A percentile compares a stretch with the other conserved stretches of the same genome.
Conservation (phyloP, 1,284 basidiomycete genomes). For the Pseudozyma sp. region DNA sequence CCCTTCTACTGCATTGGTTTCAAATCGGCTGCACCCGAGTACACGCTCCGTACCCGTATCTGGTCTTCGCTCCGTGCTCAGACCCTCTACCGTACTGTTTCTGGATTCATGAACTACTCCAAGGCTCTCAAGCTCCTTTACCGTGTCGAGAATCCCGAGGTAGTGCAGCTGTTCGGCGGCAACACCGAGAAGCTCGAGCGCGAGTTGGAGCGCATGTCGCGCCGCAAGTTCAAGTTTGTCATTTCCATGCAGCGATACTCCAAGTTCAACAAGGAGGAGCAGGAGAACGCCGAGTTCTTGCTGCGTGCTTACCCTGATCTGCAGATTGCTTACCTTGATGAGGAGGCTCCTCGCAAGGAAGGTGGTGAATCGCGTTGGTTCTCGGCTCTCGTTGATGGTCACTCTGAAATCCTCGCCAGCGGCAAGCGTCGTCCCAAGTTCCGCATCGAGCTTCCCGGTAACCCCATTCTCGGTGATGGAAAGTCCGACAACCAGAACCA, state of each 20-base stretch:
- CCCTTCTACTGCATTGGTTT: conserved; percentile 99
- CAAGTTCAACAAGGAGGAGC: conserved; percentile 99
- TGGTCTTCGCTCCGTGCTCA: conserved; percentile 98
- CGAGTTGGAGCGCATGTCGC: conserved; percentile 95
- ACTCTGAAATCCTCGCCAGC: conserved; percentile 92
- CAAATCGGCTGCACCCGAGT: conserved; percentile 98
- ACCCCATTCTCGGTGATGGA: conserved; percentile 98
- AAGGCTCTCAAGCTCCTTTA: conserved; percentile 99
- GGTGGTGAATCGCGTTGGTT: conserved; percentile 95
- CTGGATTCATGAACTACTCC: conserved; percentile 99
- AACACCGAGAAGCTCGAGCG: conserved; percentile 97
- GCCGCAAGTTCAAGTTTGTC: conserved; percentile 98
- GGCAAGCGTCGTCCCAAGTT: conserved; percentile 95
- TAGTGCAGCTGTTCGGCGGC: conserved; percentile 95
- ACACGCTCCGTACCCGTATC: conserved; percentile 96
- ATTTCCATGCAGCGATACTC: conserved; percentile 99
- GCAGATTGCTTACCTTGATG: conserved; percentile 97
- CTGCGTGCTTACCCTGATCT: conserved; percentile 98
- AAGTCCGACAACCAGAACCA: conserved; percentile 99
- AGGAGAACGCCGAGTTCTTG: conserved; percentile 98
- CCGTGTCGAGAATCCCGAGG: conserved; percentile 98
- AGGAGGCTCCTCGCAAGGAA: conserved; percentile 90
- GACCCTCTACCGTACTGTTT: conserved; percentile 97
- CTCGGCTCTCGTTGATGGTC: conserved; percentile 95
- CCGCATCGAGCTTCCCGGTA: conserved; percentile 96